Evolutionary conservation across 768 basidiomycete genomes (phyloP).

Genomic region (Boletus sp.): DNA sequence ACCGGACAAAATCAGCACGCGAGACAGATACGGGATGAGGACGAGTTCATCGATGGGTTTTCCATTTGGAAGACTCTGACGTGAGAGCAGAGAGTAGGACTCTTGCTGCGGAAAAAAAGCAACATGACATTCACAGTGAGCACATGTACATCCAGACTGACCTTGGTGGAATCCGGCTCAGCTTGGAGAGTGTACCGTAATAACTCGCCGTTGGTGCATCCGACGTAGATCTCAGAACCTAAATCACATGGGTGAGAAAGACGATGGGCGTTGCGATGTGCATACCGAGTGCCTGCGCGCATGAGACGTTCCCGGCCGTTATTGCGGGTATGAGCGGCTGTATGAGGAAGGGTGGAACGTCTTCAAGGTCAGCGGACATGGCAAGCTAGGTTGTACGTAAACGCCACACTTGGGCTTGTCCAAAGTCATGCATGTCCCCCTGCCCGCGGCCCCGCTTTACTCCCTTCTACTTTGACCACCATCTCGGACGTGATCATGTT

Average conservation of each 20-base stretch:
- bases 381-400: slow-evolving; percentile 17
- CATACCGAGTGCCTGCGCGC: slow-evolving; percentile 60
- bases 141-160: slow-evolving; percentile 24
- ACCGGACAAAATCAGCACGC: slow-evolving; percentile 75
- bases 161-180: slow-evolving; percentile 46
- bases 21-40: slow-evolving; percentile 71
- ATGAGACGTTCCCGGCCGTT: slow-evolving; percentile 28
- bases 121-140: neutral
- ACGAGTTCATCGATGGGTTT: slow-evolving; percentile 81
- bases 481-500: slow-evolving; percentile 12
- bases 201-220: slow-evolving; percentile 81
- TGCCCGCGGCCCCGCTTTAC: slow-evolving; percentile 7
- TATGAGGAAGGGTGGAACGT: slow-evolving; percentile 63
- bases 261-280: neutral
- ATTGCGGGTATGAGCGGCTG: slow-evolving; percentile 45
- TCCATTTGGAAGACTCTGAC: slow-evolving; percentile 64
- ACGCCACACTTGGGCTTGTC: slow-evolving; percentile 3
- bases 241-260: slow-evolving; percentile 3
- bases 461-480: neutral
- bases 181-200: slow-evolving; percentile 74
- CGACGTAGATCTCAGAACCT: slow-evolving; percentile 87
- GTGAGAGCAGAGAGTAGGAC: slow-evolving; percentile 65
- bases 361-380: slow-evolving; percentile 33
- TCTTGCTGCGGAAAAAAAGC: slow-evolving; percentile 40
- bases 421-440: slow-evolving; percentile 19